Evolutionary conservation across 805 yeast genomes (phyloP).

Genomic region (Ascoidea rubescens): DNA sequence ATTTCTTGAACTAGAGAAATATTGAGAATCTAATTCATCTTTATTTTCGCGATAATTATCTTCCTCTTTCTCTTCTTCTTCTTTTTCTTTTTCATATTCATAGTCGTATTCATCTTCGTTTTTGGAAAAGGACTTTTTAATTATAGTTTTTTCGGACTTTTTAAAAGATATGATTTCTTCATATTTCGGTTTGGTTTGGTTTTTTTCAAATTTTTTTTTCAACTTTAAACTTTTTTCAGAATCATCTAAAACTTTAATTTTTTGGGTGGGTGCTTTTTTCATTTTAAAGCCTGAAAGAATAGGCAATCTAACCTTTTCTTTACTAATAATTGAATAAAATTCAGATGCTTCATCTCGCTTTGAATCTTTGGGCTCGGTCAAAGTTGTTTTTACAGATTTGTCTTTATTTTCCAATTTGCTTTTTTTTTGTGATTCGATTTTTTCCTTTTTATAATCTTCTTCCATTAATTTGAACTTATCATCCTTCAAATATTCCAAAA

Average conservation of each 20-base stretch:
- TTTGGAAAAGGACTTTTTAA: slow-evolving; percentile 8
- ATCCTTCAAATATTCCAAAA: slow-evolving; percentile 46
- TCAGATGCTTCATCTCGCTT: not conserved
- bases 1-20: not conserved
- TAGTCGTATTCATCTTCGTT: slow-evolving; percentile 6
- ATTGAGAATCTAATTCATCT: slow-evolving; percentile 9
- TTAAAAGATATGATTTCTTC: slow-evolving; percentile 6
- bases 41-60: slow-evolving; percentile 11
- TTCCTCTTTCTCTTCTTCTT: slow-evolving; percentile 12
- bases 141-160: slow-evolving; percentile 9
- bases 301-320: slow-evolving; percentile 13
- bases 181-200: slow-evolving; percentile 15
- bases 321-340: too few species aligned
- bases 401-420: slow-evolving; percentile 10
- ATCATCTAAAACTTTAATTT: slow-evolving; percentile 11
- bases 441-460: slow-evolving; percentile 20
- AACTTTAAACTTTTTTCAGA: slow-evolving; percentile 14
- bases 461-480: slow-evolving; percentile 38
- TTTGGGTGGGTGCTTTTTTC: slow-evolving; percentile 5
- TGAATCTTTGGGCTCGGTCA: too few species aligned
- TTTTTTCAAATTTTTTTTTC: slow-evolving; percentile 20
- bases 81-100: slow-evolving; percentile 10
- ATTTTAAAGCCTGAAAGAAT: slow-evolving; percentile 11
- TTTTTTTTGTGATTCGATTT: slow-evolving; percentile 13
- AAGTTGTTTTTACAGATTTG: too few species aligned